Evolutionary conservation across 2,329 filamentous ascomycete species (phyloP), one percentile per base, ranked within the genome.

Genomic region (Nakataea oryzae): DNA sequence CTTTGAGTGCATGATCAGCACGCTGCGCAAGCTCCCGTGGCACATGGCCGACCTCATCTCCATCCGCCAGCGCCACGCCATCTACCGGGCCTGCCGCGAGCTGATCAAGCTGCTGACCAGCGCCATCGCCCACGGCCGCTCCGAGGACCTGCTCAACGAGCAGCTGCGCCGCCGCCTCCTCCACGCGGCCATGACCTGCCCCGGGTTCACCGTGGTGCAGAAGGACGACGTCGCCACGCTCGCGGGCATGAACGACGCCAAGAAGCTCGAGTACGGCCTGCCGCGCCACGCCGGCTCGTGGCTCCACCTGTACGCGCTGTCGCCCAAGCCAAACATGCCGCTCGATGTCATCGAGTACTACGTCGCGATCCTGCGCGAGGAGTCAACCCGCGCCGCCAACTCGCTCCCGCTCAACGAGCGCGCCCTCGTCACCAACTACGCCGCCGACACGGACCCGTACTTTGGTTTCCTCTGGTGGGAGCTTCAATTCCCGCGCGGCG

Each of bases 1-100:
- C 1, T 88, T 82, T 62, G 86, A 89, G 73, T 85, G 80, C 69
- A 75, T 88, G 67, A 86, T 88, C 66, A 86, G 83, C 69, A 87
- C 82, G 0, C 69, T 86, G 50, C 80, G 79, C 64, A 85, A 88
- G 75, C 78, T 86, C 56, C 86, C 86, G 0, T 89, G 86, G 86
- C 78, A 82, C 63, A 77, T 79, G 70, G 77, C 84, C 1, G 72
- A 82, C 3, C 67, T 76, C 61, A 83, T 88, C 73, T 87, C 82
- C 9, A 74, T 87, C 58, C 73, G 76, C 62, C 80, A 88, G 70
- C 82, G 85, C 1, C 72, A 79, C 56, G 72, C 76, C 9, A 73
- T 87, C 29, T 85, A 79, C 67, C 74, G 79, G 13, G 74, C 81
- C 0, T 79, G 81, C 1, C 69, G 76, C 50, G 74, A 78, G 63